Percentiles rank a stretch among this genome's conserved stretches.
Evolutionary conservation across 2,329 filamentous ascomycete genomes (phyloP).

Genomic region (Ophiostoma ips): DNA sequence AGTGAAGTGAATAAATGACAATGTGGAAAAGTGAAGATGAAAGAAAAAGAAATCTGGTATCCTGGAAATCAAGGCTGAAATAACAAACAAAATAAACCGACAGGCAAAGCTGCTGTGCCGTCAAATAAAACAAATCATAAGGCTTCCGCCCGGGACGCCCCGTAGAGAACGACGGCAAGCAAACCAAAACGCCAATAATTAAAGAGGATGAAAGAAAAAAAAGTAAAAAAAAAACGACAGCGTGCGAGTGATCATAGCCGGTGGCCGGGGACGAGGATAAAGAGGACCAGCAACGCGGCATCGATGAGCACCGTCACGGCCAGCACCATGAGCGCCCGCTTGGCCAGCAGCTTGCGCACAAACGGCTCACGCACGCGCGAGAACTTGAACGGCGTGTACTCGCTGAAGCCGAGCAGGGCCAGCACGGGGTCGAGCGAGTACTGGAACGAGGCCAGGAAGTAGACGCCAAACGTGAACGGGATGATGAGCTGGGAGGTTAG

Average conservation of each 20-base stretch:
- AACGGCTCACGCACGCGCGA: slow-evolving; percentile 80
- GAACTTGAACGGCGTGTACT: slow-evolving; percentile 93
- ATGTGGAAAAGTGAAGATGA: too few relatives aligned
- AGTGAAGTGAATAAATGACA: not conserved
- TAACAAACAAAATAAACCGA: not conserved
- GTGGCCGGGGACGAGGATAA: slow-evolving; percentile 89
- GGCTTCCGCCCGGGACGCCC: too few relatives aligned
- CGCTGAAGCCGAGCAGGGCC: slow-evolving; percentile 78
- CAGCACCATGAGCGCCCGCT: slow-evolving; percentile 71
- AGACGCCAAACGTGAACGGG: slow-evolving; percentile 83
- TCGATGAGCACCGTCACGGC: slow-evolving; percentile 62
- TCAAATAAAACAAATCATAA: not conserved
- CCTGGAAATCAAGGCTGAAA: slow-evolving; percentile 8
- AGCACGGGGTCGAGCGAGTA: slow-evolving; percentile 90
- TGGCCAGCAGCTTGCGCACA: slow-evolving; percentile 70
- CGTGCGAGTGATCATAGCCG: slow-evolving; percentile 46
- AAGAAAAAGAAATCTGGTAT: slow-evolving; percentile 9
- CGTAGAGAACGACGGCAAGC: too few relatives aligned
- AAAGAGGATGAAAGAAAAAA: not conserved
- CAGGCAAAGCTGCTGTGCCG: not conserved
- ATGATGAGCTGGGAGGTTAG: slow-evolving; percentile 44
- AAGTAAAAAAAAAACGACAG: not conserved
- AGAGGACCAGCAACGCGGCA: slow-evolving; percentile 71
- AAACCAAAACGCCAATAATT: too few relatives aligned
- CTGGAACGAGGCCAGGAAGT: slow-evolving; percentile 80